Base-by-base conservation (phyloP, 306 rosid genomes). In the Mimosa pudica region DNA sequence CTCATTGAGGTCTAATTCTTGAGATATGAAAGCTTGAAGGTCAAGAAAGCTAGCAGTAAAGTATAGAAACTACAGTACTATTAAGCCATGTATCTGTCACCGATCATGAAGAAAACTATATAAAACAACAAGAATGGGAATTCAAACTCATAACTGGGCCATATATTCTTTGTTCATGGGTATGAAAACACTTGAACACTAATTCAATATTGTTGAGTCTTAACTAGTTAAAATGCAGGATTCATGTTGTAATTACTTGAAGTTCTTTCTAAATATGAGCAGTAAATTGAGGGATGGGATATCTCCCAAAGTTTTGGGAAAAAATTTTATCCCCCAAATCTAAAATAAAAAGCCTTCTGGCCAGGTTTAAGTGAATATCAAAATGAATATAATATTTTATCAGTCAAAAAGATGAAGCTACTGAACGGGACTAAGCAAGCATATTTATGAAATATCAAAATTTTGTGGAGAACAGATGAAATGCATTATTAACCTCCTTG, bases 401-500 rank as follows among this genome's bases (percentile, higher is more conserved):
- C 80, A 76, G 33, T 80, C 55, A 65, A 61, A 74, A 58, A 71
- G 76, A 76, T 49, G 74, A 63, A 77, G 66, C 63, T 20, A 68
- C 68, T 47, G 47, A 64, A 24, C 78, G 78, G n/a, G 83, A 36
- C 76, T 48, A 79, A 76, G 69, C 60, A 42, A 77, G 52, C n/a
- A 66, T 41, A 73, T 36, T 24, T 45, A 86, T 42, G 44, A 79
- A 71, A 71, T 33, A 71, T 82, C 45, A 54, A 80, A 57, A 77
- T 61, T 20, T 73, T 35, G 20, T 20, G 71, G 32, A 69, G 62
- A 73, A 66, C 47, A 69, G 45, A 70, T 38, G 42, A 70, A 58
- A 38, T 62, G 83, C 38, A 71, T 57, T 72, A 79, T 92, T 70
- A 73, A 10, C 98, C 99, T 93, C 99, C 87, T 91, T 84, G 92